Conservation (phyloP, 75 land plant species). For the Pinus taeda region DNA sequence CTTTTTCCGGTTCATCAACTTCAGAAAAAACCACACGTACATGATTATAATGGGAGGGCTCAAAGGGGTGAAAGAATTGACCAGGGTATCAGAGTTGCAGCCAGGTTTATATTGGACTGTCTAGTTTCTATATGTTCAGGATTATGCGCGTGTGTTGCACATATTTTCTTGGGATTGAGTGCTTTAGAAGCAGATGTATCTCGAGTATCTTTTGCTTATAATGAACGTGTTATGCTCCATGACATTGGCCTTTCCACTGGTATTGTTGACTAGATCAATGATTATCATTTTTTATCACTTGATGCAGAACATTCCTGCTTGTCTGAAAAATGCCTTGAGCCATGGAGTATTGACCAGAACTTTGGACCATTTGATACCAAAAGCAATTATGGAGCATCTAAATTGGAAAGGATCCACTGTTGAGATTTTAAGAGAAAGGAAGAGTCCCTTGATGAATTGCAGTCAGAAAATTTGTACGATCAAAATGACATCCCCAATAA, state of each 20-base stretch:
- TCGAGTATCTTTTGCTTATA: constrained; percentile 30
- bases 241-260: constrained; percentile 75
- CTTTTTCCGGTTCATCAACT: neutral
- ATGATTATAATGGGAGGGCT: neutral
- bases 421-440: neutral
- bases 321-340: neutral
- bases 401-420: neutral
- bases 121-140: too few species aligned
- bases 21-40: neutral
- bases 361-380: neutral
- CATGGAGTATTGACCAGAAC: neutral
- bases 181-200: constrained; percentile 36
- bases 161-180: constrained; percentile 54
- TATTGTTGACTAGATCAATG: constrained; percentile 68
- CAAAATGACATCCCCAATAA: neutral
- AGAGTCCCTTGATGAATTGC: neutral
- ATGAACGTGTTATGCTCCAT: constrained; percentile 66
- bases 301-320: too few species aligned
- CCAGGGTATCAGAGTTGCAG: constrained; percentile 14
- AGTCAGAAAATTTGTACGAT: neutral
- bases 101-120: constrained; percentile 56
- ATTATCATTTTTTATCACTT: constrained; percentile 39
- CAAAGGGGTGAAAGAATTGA: neutral
- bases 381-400: neutral
- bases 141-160: constrained; percentile 57